Percentiles rank a stretch among this genome's conserved stretches.
phyloP scores from a whole-genome alignment of 2,329 filamentous ascomycete genomes.

The Nakataea oryzae region DNA sequence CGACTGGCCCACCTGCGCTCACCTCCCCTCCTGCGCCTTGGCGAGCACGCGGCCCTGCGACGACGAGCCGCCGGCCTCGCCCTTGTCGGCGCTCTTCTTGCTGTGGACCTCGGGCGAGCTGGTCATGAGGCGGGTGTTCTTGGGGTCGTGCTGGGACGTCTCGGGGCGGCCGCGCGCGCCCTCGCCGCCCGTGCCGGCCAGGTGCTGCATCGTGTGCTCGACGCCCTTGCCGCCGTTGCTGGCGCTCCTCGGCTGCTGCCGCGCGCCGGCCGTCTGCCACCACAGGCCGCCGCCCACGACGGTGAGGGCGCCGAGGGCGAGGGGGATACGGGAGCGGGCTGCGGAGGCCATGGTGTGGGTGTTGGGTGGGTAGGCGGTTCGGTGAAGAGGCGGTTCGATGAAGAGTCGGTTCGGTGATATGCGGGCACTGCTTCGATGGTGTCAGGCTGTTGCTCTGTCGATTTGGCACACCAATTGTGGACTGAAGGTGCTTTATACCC shows the following conservation, averaged over 20 bases:
- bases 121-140: conserved; percentile 1
- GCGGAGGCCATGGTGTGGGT: conserved; percentile 16
- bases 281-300: conserved; percentile 1
- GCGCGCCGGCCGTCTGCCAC: conserved; percentile 1
- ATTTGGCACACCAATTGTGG: no score
- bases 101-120: background rate
- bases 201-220: conserved; percentile 12
- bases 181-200: conserved; percentile 9
- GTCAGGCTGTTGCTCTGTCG: no score
- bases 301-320: conserved; percentile 8
- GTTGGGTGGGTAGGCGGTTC: no score
- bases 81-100: background rate
- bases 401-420: no score
- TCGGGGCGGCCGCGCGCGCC: conserved; percentile 13
- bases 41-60: background rate
- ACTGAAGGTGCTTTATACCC: no score
- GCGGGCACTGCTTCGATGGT: no score
- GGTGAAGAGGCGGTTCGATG: no score
- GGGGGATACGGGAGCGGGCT: conserved; percentile 9
- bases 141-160: conserved; percentile 1
- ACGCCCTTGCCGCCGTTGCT: background rate
- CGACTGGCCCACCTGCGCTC: no score
- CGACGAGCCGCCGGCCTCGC: no score
- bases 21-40: background rate
- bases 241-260: conserved; percentile 11